Base-by-base conservation (phyloP, 768 basidiomycete genomes). In the Gyrodon lividus region DNA sequence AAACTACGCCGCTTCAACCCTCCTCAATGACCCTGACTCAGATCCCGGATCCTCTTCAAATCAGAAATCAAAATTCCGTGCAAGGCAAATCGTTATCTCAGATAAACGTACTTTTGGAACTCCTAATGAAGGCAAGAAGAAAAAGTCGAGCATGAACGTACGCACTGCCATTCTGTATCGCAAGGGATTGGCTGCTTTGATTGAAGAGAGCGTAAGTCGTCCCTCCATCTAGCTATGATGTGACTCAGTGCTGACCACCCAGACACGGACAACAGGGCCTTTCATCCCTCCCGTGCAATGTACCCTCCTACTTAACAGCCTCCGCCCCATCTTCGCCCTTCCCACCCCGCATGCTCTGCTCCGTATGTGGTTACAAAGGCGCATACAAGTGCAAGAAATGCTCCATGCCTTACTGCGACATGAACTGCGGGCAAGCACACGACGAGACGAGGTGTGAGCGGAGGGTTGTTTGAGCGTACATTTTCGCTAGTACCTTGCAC, bases 281-380 rank as follows among this genome's bases (percentile, higher is more conserved):
- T 22, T 74, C 79, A 16, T 68, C 74, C 50, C 65, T 83, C 44
- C 79, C 82, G 3, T 50, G 79, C 4, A 68, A 71, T 34, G 72
- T 77, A 13, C 81, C 89, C 6, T 84, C 81, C 16, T 93, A 94
- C 72, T 66, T 92, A 52, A 89, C 84, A 17, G 87, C 86, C 13
- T 73, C 69, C 26, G 78, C 84, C 1, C 79, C 84, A 2, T 75
- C 82, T 1, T 72, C 88, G 0, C 67, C 65, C 1, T 80, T 84
- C 51, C 89, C 91, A 6, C 79, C 85, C 7, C 82, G 89, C 37
- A 70, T 82, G 57, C 62, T 93, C 13, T 94, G 92, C 63, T 83
- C 89, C n/a, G 87, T 92, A 22, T 93, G 92, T 59, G 89, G 92
- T 3, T 92, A 89, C 66, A 87, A 81, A 80, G 90, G 88, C 6